These are phyloP conservation scores for Apostasia shenzhenica DNA, from an alignment of 106 monocot species.

Conservation along the genomic window DNA sequence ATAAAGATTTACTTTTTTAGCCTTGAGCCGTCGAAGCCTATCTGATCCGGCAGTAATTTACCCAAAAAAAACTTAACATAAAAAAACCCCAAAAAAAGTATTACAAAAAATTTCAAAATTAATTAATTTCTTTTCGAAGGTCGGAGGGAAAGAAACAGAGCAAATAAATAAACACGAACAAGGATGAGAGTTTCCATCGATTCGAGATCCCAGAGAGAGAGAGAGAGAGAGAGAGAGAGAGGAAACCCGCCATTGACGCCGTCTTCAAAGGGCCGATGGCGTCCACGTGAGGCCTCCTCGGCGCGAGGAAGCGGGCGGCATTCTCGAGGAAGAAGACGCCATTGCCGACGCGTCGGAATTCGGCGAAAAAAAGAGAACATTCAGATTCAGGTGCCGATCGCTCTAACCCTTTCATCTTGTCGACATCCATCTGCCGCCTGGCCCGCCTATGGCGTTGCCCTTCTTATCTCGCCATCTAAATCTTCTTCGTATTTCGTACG, in stretches of 20 bases:
- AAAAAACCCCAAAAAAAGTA: too few relatives aligned
- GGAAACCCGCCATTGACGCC: neutral
- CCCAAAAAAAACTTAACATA: too few relatives aligned
- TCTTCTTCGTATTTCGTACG: too few relatives aligned
- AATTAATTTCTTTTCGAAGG: neutral
- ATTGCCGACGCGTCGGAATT: neutral
- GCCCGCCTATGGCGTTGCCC: neutral
- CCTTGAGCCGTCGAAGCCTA: too few relatives aligned
- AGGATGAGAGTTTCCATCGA: neutral
- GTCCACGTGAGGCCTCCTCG: neutral
- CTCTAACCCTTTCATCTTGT: neutral
- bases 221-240: constrained; percentile 3
- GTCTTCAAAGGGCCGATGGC: constrained; percentile 1
- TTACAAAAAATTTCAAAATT: too few relatives aligned
- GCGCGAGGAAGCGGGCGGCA: neutral
- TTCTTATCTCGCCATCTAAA: too few relatives aligned
- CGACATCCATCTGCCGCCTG: neutral
- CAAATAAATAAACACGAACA: neutral
- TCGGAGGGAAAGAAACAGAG: neutral
- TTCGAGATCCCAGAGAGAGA: neutral
- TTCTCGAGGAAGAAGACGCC: constrained; percentile 1
- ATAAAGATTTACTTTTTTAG: too few relatives aligned
- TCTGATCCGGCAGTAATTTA: too few relatives aligned
- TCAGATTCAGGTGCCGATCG: constrained; percentile 1
- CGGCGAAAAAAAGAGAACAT: neutral